A percentile compares a stretch with the other conserved stretches of the same genome.
phyloP scores from a whole-genome alignment of 371 early-diverging fungal species.

The Dichotomocladium elegans region DNA sequence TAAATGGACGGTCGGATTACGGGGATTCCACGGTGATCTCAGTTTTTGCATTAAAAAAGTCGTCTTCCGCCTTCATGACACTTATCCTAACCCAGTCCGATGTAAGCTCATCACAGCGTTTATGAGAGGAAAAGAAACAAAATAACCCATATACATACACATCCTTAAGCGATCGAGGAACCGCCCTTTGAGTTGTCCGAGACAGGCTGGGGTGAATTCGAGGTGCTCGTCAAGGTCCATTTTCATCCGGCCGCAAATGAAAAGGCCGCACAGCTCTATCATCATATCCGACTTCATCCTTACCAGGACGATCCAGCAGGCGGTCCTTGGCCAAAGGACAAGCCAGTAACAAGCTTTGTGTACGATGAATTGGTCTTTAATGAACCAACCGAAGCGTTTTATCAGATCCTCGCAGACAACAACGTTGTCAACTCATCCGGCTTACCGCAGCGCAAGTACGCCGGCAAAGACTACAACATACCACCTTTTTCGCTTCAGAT shows the following conservation, averaged over 20 bases:
- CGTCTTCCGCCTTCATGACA: slow-evolving; percentile 94
- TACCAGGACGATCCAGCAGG: slow-evolving; percentile 65
- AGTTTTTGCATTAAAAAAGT: slow-evolving; percentile 86
- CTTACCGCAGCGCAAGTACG: slow-evolving; percentile 32
- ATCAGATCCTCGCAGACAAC: slow-evolving; percentile 60
- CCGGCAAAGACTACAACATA: slow-evolving; percentile 22
- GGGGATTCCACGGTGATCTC: slow-evolving; percentile 83
- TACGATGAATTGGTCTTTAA: slow-evolving; percentile 89
- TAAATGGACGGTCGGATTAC: slow-evolving; percentile 84
- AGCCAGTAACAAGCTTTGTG: slow-evolving; percentile 69
- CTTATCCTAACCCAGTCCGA: slow-evolving; percentile 83
- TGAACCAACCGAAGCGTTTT: slow-evolving; percentile 83
- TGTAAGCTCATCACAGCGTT: slow-evolving; percentile 40
- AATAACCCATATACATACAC: neutral
- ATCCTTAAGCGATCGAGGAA: slow-evolving; percentile 61
- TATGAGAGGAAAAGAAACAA: too few relatives aligned
- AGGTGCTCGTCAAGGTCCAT: slow-evolving; percentile 87
- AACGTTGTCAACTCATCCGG: slow-evolving; percentile 30
- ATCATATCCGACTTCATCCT: slow-evolving; percentile 81
- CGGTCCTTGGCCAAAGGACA: slow-evolving; percentile 68
- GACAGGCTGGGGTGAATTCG: slow-evolving; percentile 99
- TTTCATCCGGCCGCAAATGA: slow-evolving; percentile 76
- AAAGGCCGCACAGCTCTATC: slow-evolving; percentile 79
- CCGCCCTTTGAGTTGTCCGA: slow-evolving; percentile 93
- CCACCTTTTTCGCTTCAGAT: slow-evolving; percentile 55